A percentile compares a stretch with the other conserved stretches of the same genome.
Evolutionary conservation across 768 basidiomycete species (phyloP).

Genomic region (Dioszegia hungarica): DNA sequence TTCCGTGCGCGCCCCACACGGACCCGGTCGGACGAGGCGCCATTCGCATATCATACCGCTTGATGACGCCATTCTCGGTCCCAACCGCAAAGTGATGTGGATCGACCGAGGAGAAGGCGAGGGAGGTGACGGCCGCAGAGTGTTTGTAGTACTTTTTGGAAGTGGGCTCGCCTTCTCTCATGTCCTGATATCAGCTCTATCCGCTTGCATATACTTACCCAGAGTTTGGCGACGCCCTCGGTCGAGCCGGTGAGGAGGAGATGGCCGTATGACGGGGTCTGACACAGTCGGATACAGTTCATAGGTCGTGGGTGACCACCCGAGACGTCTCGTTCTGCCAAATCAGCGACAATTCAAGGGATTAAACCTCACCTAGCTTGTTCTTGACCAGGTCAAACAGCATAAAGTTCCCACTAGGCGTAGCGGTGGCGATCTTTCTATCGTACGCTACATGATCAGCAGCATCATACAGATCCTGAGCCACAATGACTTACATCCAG

Average conservation of each 20-base stretch:
- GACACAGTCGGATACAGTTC: slow-evolving; percentile 33
- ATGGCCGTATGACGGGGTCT: slow-evolving; percentile 29
- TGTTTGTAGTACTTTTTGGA: slow-evolving; percentile 38
- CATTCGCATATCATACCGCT: slow-evolving; percentile 42
- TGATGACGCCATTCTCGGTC: slow-evolving; percentile 40
- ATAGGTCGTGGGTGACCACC: slow-evolving; percentile 41
- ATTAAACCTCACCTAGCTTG: slow-evolving; percentile 30
- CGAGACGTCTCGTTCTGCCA: slow-evolving; percentile 28
- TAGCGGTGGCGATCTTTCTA: slow-evolving; percentile 41
- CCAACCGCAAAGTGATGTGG: slow-evolving; percentile 37
- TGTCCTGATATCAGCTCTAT: slow-evolving; percentile 25
- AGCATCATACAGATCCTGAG: neutral
- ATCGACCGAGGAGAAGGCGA: slow-evolving; percentile 38
- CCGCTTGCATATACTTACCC: slow-evolving; percentile 24
- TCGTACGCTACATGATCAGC: slow-evolving; percentile 25
- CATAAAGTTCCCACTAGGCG: slow-evolving; percentile 42
- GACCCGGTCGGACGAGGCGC: slow-evolving; percentile 24
- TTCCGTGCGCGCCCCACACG: slow-evolving; percentile 43
- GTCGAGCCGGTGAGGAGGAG: slow-evolving; percentile 41
- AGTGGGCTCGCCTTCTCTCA: slow-evolving; percentile 31
- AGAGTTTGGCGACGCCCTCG: slow-evolving; percentile 41
- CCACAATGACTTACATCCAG: slow-evolving; percentile 31
- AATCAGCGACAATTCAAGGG: neutral
- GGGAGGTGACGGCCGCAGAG: slow-evolving; percentile 31
- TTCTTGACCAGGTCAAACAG: slow-evolving; percentile 42